Evolutionary conservation across 1,284 basidiomycete genomes (phyloP), one percentile per base, ranked within the genome.

Genomic region (Irpex sp.): DNA sequence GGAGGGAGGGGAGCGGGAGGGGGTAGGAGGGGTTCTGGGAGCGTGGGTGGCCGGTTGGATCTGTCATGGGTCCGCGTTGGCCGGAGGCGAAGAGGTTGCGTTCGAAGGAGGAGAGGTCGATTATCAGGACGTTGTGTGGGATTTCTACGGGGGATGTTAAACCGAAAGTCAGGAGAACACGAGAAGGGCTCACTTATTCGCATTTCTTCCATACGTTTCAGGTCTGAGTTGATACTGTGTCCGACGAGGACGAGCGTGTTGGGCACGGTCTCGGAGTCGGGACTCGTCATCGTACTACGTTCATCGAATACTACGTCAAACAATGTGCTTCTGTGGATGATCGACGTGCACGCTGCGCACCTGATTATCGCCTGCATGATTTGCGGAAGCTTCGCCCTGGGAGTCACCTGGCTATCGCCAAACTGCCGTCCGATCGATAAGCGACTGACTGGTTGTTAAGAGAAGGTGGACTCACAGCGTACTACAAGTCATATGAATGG

Each of bases 181-280:
- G 63, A 53, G 43, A 49, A 39, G 39, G 53, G 75, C 87, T 69
- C 69, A 92, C 90, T 88, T 68, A 92, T 89, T 74, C 85, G 86
- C 81, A 92, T 85, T 57, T 91, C 89, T 61, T 90, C 87, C 50
- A 92, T 76, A 15, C 83, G 80, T 33, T 82, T 76, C 15, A 91
- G 73, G 65, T 86, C 81, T 4, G 80, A 79, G 51, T 76, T 74
- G 49, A 84, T 75, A 33, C 90, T 89, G 66, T 93, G 86, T 1
- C 81, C 86, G n/a, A 95, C 82, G 3, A 95, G 79, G 26, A 95
- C 86, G 49, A 95, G 85, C 5, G 80, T 82, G 72, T 94, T 95
- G 37, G 89, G 71, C 0, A 80, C 74, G 2, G 83, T 87, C 68
- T 94, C 92, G 4, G 87, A 88, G 69, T 94, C 92, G 0, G 93